Evolutionary conservation across 169 alveolate genomes (phyloP).

Genomic region (Eimeria brunetti): DNA sequence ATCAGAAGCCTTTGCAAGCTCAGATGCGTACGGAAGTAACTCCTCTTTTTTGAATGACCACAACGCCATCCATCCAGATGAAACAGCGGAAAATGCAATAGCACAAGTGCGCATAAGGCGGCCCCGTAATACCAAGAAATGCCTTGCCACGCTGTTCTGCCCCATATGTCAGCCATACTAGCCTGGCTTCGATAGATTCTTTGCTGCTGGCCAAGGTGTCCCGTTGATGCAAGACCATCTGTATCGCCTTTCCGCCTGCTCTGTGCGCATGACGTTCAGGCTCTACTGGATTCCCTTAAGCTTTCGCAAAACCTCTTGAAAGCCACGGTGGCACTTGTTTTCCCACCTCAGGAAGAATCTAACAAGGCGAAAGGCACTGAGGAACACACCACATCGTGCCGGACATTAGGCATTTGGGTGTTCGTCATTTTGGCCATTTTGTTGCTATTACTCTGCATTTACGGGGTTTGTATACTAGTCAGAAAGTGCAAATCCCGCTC

Average conservation of each 20-base stretch:
- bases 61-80: not conserved
- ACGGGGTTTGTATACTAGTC: not conserved
- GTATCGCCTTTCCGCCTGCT: not conserved
- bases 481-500: not conserved
- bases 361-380: not conserved
- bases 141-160: not conserved
- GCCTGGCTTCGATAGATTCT: not conserved
- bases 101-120: not conserved
- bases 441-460: not conserved
- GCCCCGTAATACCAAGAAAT: not conserved
- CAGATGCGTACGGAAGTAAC: not conserved
- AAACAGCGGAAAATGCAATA: not conserved
- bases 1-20: not conserved
- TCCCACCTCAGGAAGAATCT: not conserved
- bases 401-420: not conserved
- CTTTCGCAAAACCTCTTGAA: constrained; percentile 4
- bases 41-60: not conserved
- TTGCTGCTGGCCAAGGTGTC: not conserved
- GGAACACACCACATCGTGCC: not conserved
- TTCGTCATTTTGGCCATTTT: not conserved
- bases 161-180: not conserved
- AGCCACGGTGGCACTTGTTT: not conserved
- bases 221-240: not conserved
- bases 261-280: not conserved
- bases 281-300: not conserved